These are phyloP conservation scores for Aspergillus phoenicis DNA, from an alignment of 2,329 filamentous ascomycete species.

Conservation along the genomic window DNA sequence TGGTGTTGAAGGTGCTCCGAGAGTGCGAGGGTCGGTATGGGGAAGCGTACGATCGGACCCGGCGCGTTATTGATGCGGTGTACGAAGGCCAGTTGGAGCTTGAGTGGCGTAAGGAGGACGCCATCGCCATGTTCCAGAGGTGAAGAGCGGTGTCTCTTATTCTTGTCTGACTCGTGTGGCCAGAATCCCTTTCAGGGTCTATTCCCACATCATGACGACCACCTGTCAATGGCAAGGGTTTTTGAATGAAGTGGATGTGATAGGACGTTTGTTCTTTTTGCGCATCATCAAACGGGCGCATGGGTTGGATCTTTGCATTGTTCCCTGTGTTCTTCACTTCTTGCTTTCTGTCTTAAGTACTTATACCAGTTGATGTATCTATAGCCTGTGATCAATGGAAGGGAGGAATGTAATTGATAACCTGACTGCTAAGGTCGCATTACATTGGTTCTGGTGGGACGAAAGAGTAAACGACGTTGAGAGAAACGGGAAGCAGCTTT, in stretches of 20 bases:
- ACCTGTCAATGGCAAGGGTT: constrained; percentile 2
- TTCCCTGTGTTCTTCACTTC: constrained; percentile 10
- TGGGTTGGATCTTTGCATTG: constrained; percentile 15
- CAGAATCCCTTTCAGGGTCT: constrained; percentile 3
- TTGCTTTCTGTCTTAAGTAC: constrained; percentile 8
- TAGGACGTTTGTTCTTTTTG: constrained; percentile 15
- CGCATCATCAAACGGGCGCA: constrained; percentile 16
- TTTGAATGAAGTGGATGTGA: constrained; percentile 9
- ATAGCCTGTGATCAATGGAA: not conserved
- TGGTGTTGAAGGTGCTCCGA: constrained; percentile 62
- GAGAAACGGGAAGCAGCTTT: not conserved
- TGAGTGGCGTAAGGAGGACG: constrained; percentile 53
- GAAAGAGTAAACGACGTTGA: not conserved
- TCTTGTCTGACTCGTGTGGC: constrained; percentile 1
- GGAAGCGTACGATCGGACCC: constrained; percentile 55
- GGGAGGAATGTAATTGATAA: not conserved
- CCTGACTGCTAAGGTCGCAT: not conserved
- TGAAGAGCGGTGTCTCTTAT: constrained; percentile 24
- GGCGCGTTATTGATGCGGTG: constrained; percentile 46
- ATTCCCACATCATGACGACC: not conserved
- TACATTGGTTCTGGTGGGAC: not conserved
- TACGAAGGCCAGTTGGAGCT: constrained; percentile 51
- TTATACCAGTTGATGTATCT: constrained; percentile 9
- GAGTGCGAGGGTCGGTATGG: constrained; percentile 62
- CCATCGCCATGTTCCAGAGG: constrained; percentile 45